Percentiles rank a stretch among this genome's conserved stretches.
These are phyloP conservation scores for Aphanoascus verrucosus DNA, from an alignment of 2,329 filamentous ascomycete species.

Conservation along the genomic window DNA sequence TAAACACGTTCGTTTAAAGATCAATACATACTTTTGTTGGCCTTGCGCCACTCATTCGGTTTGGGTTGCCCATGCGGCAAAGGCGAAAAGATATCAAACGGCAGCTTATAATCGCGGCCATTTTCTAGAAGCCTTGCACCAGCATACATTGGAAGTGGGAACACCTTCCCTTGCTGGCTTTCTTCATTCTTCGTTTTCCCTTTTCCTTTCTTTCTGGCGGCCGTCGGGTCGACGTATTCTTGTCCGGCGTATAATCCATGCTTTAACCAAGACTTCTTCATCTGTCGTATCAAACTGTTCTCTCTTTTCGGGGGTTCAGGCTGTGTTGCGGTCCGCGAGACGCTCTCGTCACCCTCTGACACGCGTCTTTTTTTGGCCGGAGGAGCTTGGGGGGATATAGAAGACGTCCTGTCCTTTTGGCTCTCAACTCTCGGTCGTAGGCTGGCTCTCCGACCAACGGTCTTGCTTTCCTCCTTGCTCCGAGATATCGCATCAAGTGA, in stretches of 20 bases:
- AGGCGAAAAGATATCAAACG: constrained; percentile 81
- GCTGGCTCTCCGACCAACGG: constrained; percentile 46
- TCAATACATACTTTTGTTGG: constrained; percentile 68
- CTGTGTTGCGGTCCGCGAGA: neutral
- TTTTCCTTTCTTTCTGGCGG: constrained; percentile 37
- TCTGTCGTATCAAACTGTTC: constrained; percentile 24
- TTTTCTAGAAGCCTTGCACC: constrained; percentile 60
- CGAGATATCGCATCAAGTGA: constrained; percentile 46
- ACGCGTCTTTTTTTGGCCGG: constrained; percentile 35
- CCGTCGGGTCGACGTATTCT: constrained; percentile 40
- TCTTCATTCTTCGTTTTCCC: constrained; percentile 26
- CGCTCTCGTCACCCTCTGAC: constrained; percentile 26
- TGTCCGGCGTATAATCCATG: constrained; percentile 86
- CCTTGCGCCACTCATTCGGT: constrained; percentile 83
- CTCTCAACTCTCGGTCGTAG: constrained; percentile 42
- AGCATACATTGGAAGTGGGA: constrained; percentile 70
- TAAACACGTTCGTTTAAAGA: neutral
- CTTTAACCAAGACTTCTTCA: constrained; percentile 63
- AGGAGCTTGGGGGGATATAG: constrained; percentile 22
- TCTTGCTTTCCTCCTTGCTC: constrained; percentile 42
- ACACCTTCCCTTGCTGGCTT: constrained; percentile 31
- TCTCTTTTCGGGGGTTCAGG: constrained; percentile 2
- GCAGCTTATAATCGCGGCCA: constrained; percentile 75
- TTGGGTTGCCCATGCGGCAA: constrained; percentile 77
- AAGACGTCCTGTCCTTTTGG: constrained; percentile 20